Percentiles rank a stretch among this genome's conserved stretches.
These are phyloP conservation scores for Vicia faba DNA, from an alignment of 306 rosid genomes.

Conservation along the genomic window DNA sequence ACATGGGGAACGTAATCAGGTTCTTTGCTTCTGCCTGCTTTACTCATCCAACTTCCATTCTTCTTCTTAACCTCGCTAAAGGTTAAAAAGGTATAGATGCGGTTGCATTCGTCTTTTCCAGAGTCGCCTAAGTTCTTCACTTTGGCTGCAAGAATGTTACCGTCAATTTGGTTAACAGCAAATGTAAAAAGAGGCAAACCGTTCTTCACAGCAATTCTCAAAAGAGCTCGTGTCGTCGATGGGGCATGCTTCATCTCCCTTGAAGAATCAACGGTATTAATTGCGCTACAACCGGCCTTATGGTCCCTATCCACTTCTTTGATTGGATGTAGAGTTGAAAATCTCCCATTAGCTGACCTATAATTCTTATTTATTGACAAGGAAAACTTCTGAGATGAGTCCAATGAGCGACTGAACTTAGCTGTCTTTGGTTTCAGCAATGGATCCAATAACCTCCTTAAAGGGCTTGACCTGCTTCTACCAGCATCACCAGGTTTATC, in stretches of 20 bases:
- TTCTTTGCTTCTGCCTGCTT: too few relatives aligned
- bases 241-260: constrained; percentile 53
- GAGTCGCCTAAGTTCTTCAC: constrained; percentile 63
- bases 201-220: constrained; percentile 74
- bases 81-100: too few relatives aligned
- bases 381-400: constrained; percentile 52
- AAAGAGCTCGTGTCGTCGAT: constrained; percentile 67
- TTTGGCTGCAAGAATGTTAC: constrained; percentile 78
- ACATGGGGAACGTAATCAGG: too few relatives aligned
- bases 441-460: too few relatives aligned
- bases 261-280: constrained; percentile 50
- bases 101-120: too few relatives aligned
- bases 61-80: too few relatives aligned
- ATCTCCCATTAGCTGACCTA: constrained; percentile 46
- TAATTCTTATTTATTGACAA: constrained; percentile 48
- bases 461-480: too few relatives aligned
- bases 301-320: constrained; percentile 51
- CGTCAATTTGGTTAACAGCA: constrained; percentile 63
- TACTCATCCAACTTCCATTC: too few relatives aligned
- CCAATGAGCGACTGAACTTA: constrained; percentile 45
- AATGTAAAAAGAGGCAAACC: constrained; percentile 82
- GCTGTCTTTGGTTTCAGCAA: too few relatives aligned
- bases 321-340: constrained; percentile 44
- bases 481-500: too few relatives aligned
- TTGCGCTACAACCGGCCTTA: constrained; percentile 54